A percentile compares a stretch with the other conserved stretches of the same genome.
These are phyloP conservation scores for Monilinia laxa DNA, from an alignment of 2,329 filamentous ascomycete species.

Conservation along the genomic window DNA sequence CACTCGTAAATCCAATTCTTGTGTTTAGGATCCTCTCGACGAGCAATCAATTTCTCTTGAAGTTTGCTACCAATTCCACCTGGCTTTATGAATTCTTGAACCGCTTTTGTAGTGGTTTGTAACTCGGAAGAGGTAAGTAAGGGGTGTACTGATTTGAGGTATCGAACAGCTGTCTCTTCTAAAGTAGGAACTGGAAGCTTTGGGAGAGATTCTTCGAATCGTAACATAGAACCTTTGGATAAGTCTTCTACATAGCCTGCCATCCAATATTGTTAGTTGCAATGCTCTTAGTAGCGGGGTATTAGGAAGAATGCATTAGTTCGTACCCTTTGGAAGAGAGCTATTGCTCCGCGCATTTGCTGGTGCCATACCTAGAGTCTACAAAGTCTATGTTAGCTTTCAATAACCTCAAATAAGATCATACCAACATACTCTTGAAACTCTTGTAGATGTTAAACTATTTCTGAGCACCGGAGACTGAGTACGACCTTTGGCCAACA, in stretches of 20 bases:
- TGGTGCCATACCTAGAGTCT: conserved; percentile 50
- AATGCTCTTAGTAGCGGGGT: conserved; percentile 1
- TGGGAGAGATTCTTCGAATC: conserved; percentile 84
- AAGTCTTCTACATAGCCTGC: conserved; percentile 77
- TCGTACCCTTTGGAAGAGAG: conserved; percentile 53
- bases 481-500: conserved; percentile 38
- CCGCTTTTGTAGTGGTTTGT: conserved; percentile 73
- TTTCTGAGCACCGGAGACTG: conserved; percentile 39
- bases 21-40: conserved; percentile 72
- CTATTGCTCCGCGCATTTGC: conserved; percentile 55
- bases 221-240: conserved; percentile 76
- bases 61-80: conserved; percentile 78
- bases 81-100: conserved; percentile 85
- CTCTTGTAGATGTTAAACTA: conserved; percentile 34
- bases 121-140: conserved; percentile 68
- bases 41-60: conserved; percentile 82
- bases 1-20: conserved; percentile 97
- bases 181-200: conserved; percentile 76
- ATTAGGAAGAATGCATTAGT: conserved; percentile 28
- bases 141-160: conserved; percentile 76
- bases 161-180: conserved; percentile 76
- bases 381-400: conserved; percentile 28
- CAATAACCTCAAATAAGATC: not conserved
- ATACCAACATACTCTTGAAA: conserved; percentile 33
- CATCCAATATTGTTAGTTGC: conserved; percentile 23